phyloP scores from a whole-genome alignment of 495 filamentous ascomycete genomes.

The Chaetomium fimeti region DNA sequence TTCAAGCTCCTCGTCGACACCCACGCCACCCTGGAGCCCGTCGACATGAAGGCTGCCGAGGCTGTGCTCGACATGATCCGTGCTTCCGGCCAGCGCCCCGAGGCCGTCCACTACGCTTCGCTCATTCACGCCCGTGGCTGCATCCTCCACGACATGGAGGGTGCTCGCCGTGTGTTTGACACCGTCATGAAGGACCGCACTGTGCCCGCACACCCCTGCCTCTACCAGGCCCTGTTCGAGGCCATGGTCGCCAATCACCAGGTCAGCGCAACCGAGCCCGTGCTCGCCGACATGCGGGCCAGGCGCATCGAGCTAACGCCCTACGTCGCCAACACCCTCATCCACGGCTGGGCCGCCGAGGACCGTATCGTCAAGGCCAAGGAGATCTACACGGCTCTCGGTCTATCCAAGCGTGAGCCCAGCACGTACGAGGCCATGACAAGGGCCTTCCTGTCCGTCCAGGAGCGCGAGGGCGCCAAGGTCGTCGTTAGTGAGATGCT shows the following conservation, averaged over 20 bases:
- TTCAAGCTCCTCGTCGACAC: conserved; percentile 98
- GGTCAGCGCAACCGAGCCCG: conserved; percentile 68
- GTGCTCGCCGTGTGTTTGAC: conserved; percentile 79
- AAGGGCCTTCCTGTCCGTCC: conserved; percentile 79
- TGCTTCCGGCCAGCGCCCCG: conserved; percentile 68
- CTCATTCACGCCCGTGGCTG: conserved; percentile 96
- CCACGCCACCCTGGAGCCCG: conserved; percentile 87
- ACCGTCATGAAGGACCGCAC: conserved; percentile 63
- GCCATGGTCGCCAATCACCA: conserved; percentile 92
- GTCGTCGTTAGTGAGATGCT: conserved; percentile 86
- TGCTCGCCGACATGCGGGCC: conserved; percentile 70
- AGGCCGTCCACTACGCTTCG: conserved; percentile 92
- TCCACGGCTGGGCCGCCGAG: conserved; percentile 91
- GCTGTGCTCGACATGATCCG: conserved; percentile 76
- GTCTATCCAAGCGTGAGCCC: conserved; percentile 76
- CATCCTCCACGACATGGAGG: conserved; percentile 83
- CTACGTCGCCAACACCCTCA: conserved; percentile 98
- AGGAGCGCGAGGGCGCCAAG: conserved; percentile 72
- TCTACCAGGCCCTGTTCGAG: conserved; percentile 95
- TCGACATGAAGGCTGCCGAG: conserved; percentile 89
- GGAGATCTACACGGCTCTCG: conserved; percentile 72
- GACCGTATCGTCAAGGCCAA: conserved; percentile 76
- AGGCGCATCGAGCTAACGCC: conserved; percentile 81
- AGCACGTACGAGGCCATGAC: conserved; percentile 99
- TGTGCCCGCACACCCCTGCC: conserved; percentile 71